Conservation (phyloP, 768 basidiomycete genomes). For the Punctularia strigosozonata region DNA sequence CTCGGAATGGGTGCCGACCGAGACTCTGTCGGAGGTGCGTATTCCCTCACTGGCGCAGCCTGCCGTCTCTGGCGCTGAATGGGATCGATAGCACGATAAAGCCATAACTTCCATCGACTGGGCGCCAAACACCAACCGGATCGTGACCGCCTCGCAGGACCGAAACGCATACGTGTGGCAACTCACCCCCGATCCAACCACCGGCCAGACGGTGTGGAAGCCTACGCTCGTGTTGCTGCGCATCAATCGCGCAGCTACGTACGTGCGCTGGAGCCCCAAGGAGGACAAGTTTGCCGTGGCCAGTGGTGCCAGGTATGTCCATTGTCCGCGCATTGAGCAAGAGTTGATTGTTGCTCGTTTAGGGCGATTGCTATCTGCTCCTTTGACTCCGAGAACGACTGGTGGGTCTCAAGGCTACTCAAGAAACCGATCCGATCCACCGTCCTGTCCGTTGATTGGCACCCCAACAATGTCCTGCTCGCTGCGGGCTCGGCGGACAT, state of each 20-base stretch:
- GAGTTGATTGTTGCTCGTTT: constrained; percentile 1
- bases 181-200: constrained; percentile 58
- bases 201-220: constrained; percentile 75
- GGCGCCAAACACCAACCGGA: constrained; percentile 93
- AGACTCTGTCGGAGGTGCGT: constrained; percentile 77
- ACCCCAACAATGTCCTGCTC: constrained; percentile 95
- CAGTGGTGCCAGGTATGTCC: constrained; percentile 75
- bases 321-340: neutral
- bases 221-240: constrained; percentile 92
- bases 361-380: constrained; percentile 94
- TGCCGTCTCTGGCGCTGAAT: neutral
- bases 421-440: constrained; percentile 98
- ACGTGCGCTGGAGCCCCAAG: constrained; percentile 91
- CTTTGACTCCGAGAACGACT: constrained; percentile 95
- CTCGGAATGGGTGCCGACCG: constrained; percentile 54
- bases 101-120: constrained; percentile 96
- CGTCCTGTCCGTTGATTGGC: constrained; percentile 92
- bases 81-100: constrained; percentile 79
- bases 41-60: neutral
- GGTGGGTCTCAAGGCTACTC: constrained; percentile 96
- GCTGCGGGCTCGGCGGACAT: constrained; percentile 97
- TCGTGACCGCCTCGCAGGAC: constrained; percentile 98
- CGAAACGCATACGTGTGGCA: constrained; percentile 99
- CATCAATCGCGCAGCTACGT: constrained; percentile 92
- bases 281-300: constrained; percentile 99